A percentile compares a stretch with the other conserved stretches of the same genome.
Conservation (phyloP, 1,284 basidiomycete species). For the Malassezia caprae region DNA sequence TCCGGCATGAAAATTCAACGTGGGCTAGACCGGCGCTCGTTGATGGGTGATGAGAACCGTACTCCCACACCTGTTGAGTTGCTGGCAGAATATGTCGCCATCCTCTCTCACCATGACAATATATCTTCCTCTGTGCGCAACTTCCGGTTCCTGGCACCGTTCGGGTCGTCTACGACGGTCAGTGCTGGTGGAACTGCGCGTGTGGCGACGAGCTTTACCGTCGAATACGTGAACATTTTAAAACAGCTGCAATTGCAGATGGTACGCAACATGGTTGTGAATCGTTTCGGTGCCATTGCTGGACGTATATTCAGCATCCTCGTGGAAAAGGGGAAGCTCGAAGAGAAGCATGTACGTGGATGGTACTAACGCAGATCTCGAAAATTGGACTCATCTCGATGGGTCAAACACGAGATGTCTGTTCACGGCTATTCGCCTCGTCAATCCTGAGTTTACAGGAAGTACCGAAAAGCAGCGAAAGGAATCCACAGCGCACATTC, state of each 20-base stretch:
- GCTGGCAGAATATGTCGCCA: conserved; percentile 58
- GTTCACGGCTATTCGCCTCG: conserved; percentile 58
- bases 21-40: conserved; percentile 49
- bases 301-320: conserved; percentile 74
- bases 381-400: conserved; percentile 84
- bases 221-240: conserved; percentile 71
- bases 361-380: conserved; percentile 60
- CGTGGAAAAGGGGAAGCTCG: conserved; percentile 80
- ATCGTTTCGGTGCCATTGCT: conserved; percentile 74
- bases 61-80: conserved; percentile 28
- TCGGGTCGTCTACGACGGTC: conserved; percentile 26
- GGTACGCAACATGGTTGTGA: conserved; percentile 68
- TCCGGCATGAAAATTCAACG: conserved; percentile 50
- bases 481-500: conserved; percentile 40
- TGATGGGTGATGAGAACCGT: conserved; percentile 11
- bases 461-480: conserved; percentile 42
- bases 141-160: conserved; percentile 43
- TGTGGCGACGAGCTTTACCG: conserved; percentile 51
- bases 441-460: conserved; percentile 41
- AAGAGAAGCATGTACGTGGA: conserved; percentile 73
- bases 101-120: conserved; percentile 68
- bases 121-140: conserved; percentile 61
- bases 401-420: conserved; percentile 71
- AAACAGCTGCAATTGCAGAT: conserved; percentile 63
- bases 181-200: conserved; percentile 25